Conservation (phyloP, 345 rosid genomes). For the Eucalyptus tenuipes region DNA sequence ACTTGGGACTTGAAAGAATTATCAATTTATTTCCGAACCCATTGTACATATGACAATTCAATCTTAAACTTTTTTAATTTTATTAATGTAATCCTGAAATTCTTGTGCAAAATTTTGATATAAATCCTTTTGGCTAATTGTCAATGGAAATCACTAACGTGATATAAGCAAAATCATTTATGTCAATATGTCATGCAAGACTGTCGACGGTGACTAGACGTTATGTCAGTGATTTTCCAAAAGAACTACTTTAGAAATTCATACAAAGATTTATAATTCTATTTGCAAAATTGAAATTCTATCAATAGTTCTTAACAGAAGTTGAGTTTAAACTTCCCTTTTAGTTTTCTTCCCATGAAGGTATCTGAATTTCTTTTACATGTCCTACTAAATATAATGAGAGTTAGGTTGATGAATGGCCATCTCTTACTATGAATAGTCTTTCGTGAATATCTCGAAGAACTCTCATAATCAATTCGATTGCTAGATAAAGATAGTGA, state of each 20-base stretch:
- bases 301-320: no score
- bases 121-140: neutral
- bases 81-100: neutral
- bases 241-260: neutral
- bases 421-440: neutral
- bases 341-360: neutral
- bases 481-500: neutral
- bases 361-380: neutral
- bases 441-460: neutral
- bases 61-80: neutral
- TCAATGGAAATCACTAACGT: neutral
- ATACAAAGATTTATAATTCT: fast-evolving
- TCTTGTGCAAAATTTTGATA: neutral
- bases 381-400: neutral
- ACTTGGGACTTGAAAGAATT: neutral
- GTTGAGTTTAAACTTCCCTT: neutral
- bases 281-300: neutral
- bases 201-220: fast-evolving
- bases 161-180: neutral
- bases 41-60: neutral
- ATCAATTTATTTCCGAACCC: fast-evolving
- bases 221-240: fast-evolving
- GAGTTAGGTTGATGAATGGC: neutral
- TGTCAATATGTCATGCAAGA: neutral
- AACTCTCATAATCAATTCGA: neutral